Percentiles rank a stretch among this genome's conserved stretches.
Evolutionary conservation across 106 monocot genomes (phyloP).

Genomic region (Alisma plantagoaquatica): DNA sequence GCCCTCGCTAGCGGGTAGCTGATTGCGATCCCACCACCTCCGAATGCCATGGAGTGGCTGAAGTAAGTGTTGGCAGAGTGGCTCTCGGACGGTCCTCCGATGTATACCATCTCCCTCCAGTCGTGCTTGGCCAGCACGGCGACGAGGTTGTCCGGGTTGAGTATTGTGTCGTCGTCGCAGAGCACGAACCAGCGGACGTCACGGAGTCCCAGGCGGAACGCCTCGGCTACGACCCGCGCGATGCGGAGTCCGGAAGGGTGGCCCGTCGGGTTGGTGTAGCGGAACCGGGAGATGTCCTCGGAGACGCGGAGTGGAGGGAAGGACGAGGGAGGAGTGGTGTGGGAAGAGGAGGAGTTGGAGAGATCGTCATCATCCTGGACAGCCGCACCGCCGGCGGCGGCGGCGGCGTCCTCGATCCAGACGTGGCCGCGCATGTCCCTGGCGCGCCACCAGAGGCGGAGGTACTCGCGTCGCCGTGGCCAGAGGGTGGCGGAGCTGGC

Average conservation of each 20-base stretch:
- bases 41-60: slow-evolving; percentile 88
- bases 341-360: background rate
- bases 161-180: slow-evolving; percentile 82
- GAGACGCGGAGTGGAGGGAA: slow-evolving; percentile 71
- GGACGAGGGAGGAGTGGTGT: slow-evolving; percentile 2
- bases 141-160: slow-evolving; percentile 74
- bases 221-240: slow-evolving; percentile 66
- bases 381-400: no score
- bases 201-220: slow-evolving; percentile 37
- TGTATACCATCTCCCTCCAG: slow-evolving; percentile 75
- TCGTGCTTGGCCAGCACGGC: slow-evolving; percentile 72
- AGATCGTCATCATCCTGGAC: no score
- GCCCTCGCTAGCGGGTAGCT: slow-evolving; percentile 65
- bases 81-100: slow-evolving; percentile 75
- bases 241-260: slow-evolving; percentile 92
- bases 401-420: slow-evolving; percentile 65
- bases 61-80: slow-evolving; percentile 86
- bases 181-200: slow-evolving; percentile 77
- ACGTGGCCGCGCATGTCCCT: slow-evolving; percentile 64
- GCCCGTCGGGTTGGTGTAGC: slow-evolving; percentile 81
- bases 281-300: slow-evolving; percentile 65
- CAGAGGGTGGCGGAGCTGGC: slow-evolving; percentile 72
- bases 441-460: slow-evolving; percentile 80
- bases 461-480: slow-evolving; percentile 51
- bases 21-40: slow-evolving; percentile 82